Evolutionary conservation across 345 rosid genomes (phyloP), one percentile per base, ranked within the genome.

Genomic region (Camelina sativa): DNA sequence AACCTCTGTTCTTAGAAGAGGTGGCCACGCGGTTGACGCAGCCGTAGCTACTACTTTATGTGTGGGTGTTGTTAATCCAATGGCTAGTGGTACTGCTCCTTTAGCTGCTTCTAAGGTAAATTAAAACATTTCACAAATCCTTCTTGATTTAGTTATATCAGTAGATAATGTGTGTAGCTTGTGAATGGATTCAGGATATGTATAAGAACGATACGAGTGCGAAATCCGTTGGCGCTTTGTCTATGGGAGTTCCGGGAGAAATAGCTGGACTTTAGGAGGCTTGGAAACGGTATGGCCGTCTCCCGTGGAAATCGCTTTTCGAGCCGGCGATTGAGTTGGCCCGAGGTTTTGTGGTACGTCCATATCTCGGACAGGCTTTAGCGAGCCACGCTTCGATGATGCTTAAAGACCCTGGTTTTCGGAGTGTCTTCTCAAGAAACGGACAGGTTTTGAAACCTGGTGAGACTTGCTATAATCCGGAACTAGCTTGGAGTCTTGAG

Each of bases 1-100:
- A n/a, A n/a, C 80, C 1, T 82, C 86, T 5, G 76, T 88, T 70
- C 93, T 94, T 25, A 81, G 90, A 70, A 84, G 75, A 72, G 96
- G 97, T 0, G 98, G 98, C 5, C 97, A 91, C 8, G 96, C 97
- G 0, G 96, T 94, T n/a, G 98, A 94, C 77, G 92, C 98, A 1
- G 92, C 96, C 1, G 98, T 91, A 11, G 95, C 97, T 19, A 87
- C 89, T 1, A 76, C 93, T 5, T 73, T 88, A 65, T 94, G 98
- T 15, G 81, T 87, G 0, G 98, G 98, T 15, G 96, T 90, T 62
- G 93, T 94, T 17, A 87, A 91, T 79, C 86, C 97, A 1, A 84
- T 85, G 93, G 58, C 95, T 0, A 94, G 98, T 38, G 98, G 97
- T 54, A 94, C 97, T 1, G 98, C 98, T 76, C 97, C 97, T 11